Base-by-base conservation (phyloP, 345 rosid genomes). In the Bretschneidera sinensis region DNA sequence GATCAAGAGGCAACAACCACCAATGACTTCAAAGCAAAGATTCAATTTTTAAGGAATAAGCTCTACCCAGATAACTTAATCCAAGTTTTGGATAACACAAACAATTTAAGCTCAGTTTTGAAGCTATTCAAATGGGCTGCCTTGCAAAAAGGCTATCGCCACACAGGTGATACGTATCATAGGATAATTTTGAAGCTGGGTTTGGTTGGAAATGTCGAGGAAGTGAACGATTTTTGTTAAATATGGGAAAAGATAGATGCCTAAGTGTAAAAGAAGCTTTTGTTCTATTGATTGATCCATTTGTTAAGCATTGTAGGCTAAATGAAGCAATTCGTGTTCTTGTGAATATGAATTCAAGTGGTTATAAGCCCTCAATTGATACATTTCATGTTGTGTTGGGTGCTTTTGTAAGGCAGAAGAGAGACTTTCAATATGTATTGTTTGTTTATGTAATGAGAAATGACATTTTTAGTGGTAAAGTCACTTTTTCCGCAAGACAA, bases 101-200 rank as follows among this genome's bases (percentile, higher is more conserved):
- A n/a, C n/a, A n/a, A n/a, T n/a, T n/a, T n/a, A n/a, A n/a, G n/a
- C n/a, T n/a, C n/a, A n/a, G n/a, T n/a, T n/a, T n/a, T n/a, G n/a
- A n/a, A n/a, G n/a, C n/a, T n/a, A 21, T 83, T 83, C 76, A 76
- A 76, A 68, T 83, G 83, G 88, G 83, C 76, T 25, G 34, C 82
- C 24, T 51, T 69, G 33, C 83, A 80, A 19, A 74, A 70, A 64
- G 49, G 57, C 59, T 83, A 80, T 54, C 48, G 58, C 48, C 88
- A 83, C 65, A 78, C 74, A 9, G 76, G 74, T 43, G 76, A n/a
- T 63, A 78, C 83, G 5, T 76, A 76, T 55, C 59, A 56, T 54
- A 61, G 74, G 76, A 78, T 83, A 61, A 77, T 79, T 61, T 55
- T 75, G 69, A 81, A 77, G 60, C 62, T 84, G 61, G 89, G 85